These are phyloP conservation scores for Claviceps quebecensis DNA, from an alignment of 2,329 filamentous ascomycete species.

Conservation along the genomic window DNA sequence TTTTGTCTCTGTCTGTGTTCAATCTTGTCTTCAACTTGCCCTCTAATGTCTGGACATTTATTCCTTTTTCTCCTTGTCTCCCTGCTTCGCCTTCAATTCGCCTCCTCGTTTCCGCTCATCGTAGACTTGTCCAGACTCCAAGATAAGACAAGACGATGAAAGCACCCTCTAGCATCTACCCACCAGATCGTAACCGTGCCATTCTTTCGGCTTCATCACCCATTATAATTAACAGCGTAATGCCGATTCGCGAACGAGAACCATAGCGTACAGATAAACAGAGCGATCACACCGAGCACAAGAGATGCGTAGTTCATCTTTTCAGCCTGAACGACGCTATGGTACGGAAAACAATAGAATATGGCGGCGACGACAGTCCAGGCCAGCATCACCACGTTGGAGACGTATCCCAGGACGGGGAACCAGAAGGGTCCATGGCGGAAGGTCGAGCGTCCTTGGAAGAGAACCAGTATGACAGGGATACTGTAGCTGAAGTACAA, in stretches of 20 bases:
- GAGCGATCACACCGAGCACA: conserved; percentile 9
- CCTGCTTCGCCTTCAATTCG: too few relatives aligned
- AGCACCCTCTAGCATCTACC: too few relatives aligned
- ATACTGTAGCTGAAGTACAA: conserved; percentile 17
- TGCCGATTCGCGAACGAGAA: conserved; percentile 11
- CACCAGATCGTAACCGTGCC: too few relatives aligned
- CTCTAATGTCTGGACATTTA: too few relatives aligned
- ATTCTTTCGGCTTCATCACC: conserved; percentile 1
- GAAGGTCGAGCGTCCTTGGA: conserved; percentile 12
- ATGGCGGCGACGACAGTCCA: conserved; percentile 12
- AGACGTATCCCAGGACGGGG: conserved; percentile 11
- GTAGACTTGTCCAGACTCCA: too few relatives aligned
- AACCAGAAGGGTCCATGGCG: conserved; percentile 17
- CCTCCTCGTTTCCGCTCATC: too few relatives aligned
- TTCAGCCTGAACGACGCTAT: conserved; percentile 8
- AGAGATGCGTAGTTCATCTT: conserved; percentile 16
- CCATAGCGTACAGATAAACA: conserved; percentile 10
- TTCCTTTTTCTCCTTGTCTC: too few relatives aligned
- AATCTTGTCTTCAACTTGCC: too few relatives aligned
- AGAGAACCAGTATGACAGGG: conserved; percentile 12
- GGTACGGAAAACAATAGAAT: conserved; percentile 17
- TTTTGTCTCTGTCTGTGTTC: too few relatives aligned
- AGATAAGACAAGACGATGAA: background rate
- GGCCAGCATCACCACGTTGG: conserved; percentile 13
- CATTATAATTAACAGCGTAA: conserved; percentile 11